Percentiles rank a stretch among this genome's conserved stretches.
phyloP scores from a whole-genome alignment of 768 basidiomycete genomes.

The Rhizopogon roseolus region DNA sequence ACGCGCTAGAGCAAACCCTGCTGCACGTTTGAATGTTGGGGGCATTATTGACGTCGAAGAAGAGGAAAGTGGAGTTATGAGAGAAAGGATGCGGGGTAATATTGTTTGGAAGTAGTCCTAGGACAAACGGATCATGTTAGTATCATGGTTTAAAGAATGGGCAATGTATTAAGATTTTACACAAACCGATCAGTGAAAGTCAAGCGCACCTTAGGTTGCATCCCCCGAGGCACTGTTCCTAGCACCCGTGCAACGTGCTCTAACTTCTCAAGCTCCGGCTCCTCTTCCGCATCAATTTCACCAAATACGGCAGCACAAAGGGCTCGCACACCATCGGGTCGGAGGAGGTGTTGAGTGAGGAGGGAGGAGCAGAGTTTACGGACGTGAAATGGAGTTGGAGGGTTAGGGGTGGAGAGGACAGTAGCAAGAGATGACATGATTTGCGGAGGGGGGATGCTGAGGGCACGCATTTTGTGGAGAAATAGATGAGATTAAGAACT shows the following conservation, averaged over 20 bases:
- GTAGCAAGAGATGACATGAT: conserved; percentile 60
- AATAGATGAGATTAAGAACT: conserved; percentile 3
- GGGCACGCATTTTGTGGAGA: background rate
- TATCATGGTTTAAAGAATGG: background rate
- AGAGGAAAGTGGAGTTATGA: conserved; percentile 31
- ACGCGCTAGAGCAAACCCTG: conserved; percentile 65
- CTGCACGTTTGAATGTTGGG: conserved; percentile 50
- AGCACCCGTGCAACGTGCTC: conserved; percentile 68
- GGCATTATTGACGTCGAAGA: conserved; percentile 11
- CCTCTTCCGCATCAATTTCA: conserved; percentile 47
- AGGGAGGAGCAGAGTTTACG: conserved; percentile 57
- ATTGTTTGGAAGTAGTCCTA: conserved; percentile 62
- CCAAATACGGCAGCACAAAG: conserved; percentile 68
- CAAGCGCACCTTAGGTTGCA: conserved; percentile 47
- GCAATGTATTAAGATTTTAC: background rate
- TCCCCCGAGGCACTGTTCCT: conserved; percentile 52
- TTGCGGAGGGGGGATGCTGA: conserved; percentile 57
- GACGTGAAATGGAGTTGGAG: conserved; percentile 42
- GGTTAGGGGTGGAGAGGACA: conserved; percentile 39
- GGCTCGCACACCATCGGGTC: conserved; percentile 65
- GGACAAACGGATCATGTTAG: background rate
- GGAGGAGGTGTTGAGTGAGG: conserved; percentile 65
- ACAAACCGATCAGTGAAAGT: background rate
- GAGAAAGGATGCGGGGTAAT: conserved; percentile 47
- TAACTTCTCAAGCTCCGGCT: conserved; percentile 61